phyloP scores from a whole-genome alignment of 2,329 filamentous ascomycete genomes.

The Hypocreales sp. region DNA sequence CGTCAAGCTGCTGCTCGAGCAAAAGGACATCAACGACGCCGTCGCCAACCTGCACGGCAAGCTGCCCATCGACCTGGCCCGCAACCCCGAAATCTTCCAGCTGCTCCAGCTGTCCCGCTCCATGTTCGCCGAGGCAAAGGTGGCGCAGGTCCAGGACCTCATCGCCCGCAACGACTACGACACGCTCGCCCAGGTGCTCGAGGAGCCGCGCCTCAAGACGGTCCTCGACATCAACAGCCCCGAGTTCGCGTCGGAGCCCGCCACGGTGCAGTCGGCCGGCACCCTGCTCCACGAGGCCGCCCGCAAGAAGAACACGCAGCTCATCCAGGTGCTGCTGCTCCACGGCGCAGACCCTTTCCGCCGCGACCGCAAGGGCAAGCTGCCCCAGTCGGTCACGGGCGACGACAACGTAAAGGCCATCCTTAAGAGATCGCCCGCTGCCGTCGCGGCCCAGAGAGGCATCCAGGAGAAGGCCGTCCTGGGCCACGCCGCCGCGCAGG shows the following conservation, averaged over 20 bases:
- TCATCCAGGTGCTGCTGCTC: constrained; percentile 80
- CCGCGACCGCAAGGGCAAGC: constrained; percentile 84
- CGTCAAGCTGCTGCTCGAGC: constrained; percentile 71
- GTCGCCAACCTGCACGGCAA: constrained; percentile 73
- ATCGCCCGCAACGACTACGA: constrained; percentile 62
- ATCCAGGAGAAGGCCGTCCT: constrained; percentile 97
- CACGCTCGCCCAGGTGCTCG: constrained; percentile 60
- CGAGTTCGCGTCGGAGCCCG: constrained; percentile 70
- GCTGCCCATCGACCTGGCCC: constrained; percentile 72
- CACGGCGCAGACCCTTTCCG: constrained; percentile 95
- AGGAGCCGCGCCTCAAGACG: constrained; percentile 73
- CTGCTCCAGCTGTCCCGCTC: constrained; percentile 82
- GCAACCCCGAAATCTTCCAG: constrained; percentile 91
- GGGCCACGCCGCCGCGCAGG: constrained; percentile 50
- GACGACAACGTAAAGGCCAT: constrained; percentile 81
- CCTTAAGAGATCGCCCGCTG: constrained; percentile 85
- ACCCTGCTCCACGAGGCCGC: constrained; percentile 90
- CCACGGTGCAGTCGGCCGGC: constrained; percentile 69
- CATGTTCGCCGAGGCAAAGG: constrained; percentile 74
- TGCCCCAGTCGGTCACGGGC: constrained; percentile 91
- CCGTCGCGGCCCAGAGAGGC: constrained; percentile 81
- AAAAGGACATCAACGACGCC: constrained; percentile 75
- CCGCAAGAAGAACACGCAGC: constrained; percentile 66
- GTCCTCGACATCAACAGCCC: constrained; percentile 84
- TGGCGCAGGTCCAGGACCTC: constrained; percentile 69